Base-by-base conservation (phyloP, 1,139 yeast genomes). In the Meyerozyma athensensis region DNA sequence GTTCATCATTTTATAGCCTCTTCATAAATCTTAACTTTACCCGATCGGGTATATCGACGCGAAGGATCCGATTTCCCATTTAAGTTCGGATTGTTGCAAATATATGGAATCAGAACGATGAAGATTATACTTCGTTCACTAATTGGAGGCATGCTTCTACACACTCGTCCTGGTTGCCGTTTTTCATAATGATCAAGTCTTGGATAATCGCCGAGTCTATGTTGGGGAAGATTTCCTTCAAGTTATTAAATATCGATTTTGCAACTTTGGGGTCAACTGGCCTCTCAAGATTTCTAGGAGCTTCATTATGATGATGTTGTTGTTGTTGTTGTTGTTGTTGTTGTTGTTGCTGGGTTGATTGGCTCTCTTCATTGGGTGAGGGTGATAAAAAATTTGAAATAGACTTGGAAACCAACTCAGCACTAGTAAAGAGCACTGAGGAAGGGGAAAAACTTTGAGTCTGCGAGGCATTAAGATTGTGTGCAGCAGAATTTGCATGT, bases 171-270 rank as follows among this genome's bases (percentile, higher is more conserved):
- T 85, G 71, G 37, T 83, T 69, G 17, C 86, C 85, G 39, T 78
- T 72, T 52, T 82, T 83, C 56, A 82, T 77, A 2, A 65, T 63
- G 20, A 86, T 72, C 4, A 89, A 81, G 53, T 89, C 96, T 38
- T 71, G 76, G 37, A 89, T 68, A 2, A 89, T 65, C 1, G 76
- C 82, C 30, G 65, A 64, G 48, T 87, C 96, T 42, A 87, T 63
- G 26, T 66, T 67, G 1, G 96, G 95, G 59, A 89, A 87, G 77
- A 89, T 85, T 39, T 79, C 81, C 21, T 63, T 63, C 36, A 89
- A 64, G 2, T 77, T 74, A 4, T 62, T 63, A 36, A 58, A 65
- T 0, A 66, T 53, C 26, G 54, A 53, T 21, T 57, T 53, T 41
- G 56, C 47, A 4, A 35, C 35, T n/a, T 38, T 35, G 39, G 42